phyloP scores from a whole-genome alignment of 257 asterid genomes.

The Apocynum venetum region DNA sequence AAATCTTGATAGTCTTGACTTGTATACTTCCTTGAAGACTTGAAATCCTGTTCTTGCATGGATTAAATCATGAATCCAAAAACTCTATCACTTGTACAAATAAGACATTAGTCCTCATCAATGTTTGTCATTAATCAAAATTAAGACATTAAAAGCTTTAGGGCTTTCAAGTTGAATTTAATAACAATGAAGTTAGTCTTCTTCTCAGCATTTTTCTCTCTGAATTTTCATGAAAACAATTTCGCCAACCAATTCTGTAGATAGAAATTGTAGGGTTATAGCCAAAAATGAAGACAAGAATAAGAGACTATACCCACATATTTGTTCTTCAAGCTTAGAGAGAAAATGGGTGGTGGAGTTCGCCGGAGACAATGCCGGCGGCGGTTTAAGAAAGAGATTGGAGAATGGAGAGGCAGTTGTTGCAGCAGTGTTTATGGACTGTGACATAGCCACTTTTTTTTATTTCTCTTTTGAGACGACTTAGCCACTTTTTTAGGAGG shows the following conservation, averaged over 20 bases:
- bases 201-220: slow-evolving; percentile 53
- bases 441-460: not conserved
- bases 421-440: not conserved
- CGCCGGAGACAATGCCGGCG: slow-evolving; percentile 4
- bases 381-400: not conserved
- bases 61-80: too few relatives aligned
- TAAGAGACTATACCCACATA: not conserved
- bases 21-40: too few relatives aligned
- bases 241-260: not conserved
- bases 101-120: too few relatives aligned
- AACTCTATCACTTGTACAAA: too few relatives aligned
- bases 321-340: not conserved
- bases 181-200: slow-evolving; percentile 43
- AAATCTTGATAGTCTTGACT: too few relatives aligned
- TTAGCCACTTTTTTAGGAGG: too few relatives aligned
- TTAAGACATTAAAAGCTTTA: too few relatives aligned
- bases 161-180: too few relatives aligned
- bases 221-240: not conserved
- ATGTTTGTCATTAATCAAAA: too few relatives aligned
- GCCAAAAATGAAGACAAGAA: not conserved
- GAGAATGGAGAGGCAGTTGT: not conserved
- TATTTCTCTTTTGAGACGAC: too few relatives aligned
- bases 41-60: too few relatives aligned
- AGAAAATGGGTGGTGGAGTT: not conserved
- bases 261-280: not conserved